Conservation (phyloP, 768 basidiomycete genomes). For the Mycena vitilis region DNA sequence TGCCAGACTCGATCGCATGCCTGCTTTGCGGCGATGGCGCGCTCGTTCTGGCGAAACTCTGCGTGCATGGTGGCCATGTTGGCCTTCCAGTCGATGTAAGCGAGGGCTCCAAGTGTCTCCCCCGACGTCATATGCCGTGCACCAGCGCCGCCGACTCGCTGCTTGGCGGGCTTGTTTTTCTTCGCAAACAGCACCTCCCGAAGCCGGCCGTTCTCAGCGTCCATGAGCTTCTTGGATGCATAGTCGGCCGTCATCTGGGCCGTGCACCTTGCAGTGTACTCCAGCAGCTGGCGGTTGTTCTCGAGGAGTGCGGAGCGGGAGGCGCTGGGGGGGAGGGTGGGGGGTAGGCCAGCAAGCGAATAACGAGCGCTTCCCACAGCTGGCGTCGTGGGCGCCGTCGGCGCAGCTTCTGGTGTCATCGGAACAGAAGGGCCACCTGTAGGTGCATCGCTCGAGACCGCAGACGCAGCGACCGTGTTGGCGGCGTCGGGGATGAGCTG, state of each 20-base stretch:
- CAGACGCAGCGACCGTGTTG: too few relatives aligned
- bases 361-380: not conserved
- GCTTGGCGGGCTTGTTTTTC: constrained; percentile 32
- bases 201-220: constrained; percentile 43
- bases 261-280: constrained; percentile 26
- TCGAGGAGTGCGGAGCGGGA: not conserved
- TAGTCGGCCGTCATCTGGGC: constrained; percentile 38
- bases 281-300: not conserved
- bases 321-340: not conserved
- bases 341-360: not conserved
- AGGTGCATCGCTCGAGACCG: too few relatives aligned
- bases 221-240: constrained; percentile 43
- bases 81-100: constrained; percentile 23
- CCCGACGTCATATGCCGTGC: constrained; percentile 40
- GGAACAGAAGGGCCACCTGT: constrained; percentile 1
- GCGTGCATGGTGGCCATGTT: not conserved
- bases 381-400: not conserved
- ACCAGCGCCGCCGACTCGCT: constrained; percentile 23
- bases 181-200: constrained; percentile 37
- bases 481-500: constrained; percentile 4
- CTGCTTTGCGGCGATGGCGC: not conserved
- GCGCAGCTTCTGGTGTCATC: too few relatives aligned
- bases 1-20: not conserved
- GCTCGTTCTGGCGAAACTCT: not conserved
- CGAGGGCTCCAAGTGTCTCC: constrained; percentile 35